Evolutionary conservation across 1,284 basidiomycete genomes (phyloP).

Genomic region (Puccinia polysora): DNA sequence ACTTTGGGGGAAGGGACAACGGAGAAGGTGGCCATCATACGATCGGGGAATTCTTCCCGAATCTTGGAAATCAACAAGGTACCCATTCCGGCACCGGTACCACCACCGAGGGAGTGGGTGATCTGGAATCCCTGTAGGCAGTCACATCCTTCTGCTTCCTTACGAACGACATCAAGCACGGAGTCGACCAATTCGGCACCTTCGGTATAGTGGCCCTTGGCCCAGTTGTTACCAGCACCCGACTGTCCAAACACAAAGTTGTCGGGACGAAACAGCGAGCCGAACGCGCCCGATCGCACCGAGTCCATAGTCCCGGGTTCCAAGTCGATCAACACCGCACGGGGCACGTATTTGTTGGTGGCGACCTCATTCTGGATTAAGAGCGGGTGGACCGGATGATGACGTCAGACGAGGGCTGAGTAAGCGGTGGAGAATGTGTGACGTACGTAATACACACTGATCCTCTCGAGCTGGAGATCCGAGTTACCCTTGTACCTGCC

Average conservation of each 20-base stretch:
- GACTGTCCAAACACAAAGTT: slow-evolving; percentile 64
- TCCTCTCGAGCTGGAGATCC: slow-evolving; percentile 94
- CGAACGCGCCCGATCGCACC: slow-evolving; percentile 63
- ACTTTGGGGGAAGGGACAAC: slow-evolving; percentile 87
- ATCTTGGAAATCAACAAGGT: slow-evolving; percentile 76
- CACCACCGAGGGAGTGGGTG: slow-evolving; percentile 87
- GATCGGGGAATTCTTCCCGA: slow-evolving; percentile 82
- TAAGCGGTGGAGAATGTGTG: neutral
- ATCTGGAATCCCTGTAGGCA: slow-evolving; percentile 90
- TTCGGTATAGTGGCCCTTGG: slow-evolving; percentile 68
- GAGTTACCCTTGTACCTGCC: slow-evolving; percentile 78
- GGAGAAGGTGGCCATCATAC: slow-evolving; percentile 90
- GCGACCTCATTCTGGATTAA: slow-evolving; percentile 51
- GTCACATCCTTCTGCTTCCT: slow-evolving; percentile 67
- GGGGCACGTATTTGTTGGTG: slow-evolving; percentile 76
- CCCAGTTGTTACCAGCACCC: slow-evolving; percentile 83
- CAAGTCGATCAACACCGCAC: slow-evolving; percentile 82
- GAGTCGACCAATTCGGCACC: slow-evolving; percentile 89
- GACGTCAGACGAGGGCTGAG: neutral
- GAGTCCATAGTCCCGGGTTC: slow-evolving; percentile 82
- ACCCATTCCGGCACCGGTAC: slow-evolving; percentile 86
- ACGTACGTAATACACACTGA: slow-evolving; percentile 77
- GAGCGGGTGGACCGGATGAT: neutral
- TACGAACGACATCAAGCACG: slow-evolving; percentile 61
- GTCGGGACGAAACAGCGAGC: slow-evolving; percentile 77